Evolutionary conservation across 2,329 filamentous ascomycete genomes (phyloP).

Genomic region (Verticillium albo-atrum): DNA sequence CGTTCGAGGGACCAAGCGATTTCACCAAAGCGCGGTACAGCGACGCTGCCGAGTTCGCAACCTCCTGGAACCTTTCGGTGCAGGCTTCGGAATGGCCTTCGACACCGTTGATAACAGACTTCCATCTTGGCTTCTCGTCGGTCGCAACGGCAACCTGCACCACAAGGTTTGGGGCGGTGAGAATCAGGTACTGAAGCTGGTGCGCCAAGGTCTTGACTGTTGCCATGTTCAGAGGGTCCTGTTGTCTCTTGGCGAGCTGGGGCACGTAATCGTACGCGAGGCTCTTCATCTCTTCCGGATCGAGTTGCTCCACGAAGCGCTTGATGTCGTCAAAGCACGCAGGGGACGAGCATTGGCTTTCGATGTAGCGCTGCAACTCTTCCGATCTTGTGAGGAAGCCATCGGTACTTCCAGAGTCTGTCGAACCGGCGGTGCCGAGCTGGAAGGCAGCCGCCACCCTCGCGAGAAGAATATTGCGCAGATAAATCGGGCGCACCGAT

Average conservation of each 20-base stretch:
- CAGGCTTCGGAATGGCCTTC: constrained; percentile 2
- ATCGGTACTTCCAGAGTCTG: not conserved
- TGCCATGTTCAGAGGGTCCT: constrained; percentile 16
- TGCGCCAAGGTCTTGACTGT: constrained; percentile 28
- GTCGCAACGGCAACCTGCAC: constrained; percentile 13
- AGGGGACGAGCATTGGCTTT: constrained; percentile 27
- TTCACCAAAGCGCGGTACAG: constrained; percentile 7
- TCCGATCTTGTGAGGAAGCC: constrained; percentile 5
- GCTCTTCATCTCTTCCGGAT: constrained; percentile 31
- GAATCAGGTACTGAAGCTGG: constrained; percentile 40
- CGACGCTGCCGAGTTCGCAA: constrained; percentile 8
- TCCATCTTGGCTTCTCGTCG: constrained; percentile 10
- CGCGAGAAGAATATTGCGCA: constrained; percentile 32
- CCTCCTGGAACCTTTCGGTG: constrained; percentile 1
- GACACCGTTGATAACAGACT: constrained; percentile 5
- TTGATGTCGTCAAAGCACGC: constrained; percentile 45
- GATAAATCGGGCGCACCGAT: constrained; percentile 27
- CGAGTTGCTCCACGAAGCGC: constrained; percentile 36
- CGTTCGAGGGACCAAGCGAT: not conserved
- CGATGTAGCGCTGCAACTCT: constrained; percentile 30
- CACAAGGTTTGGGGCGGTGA: constrained; percentile 6
- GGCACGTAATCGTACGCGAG: constrained; percentile 32
- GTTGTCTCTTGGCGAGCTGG: constrained; percentile 21
- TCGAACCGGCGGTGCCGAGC: constrained; percentile 14
- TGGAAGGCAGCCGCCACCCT: constrained; percentile 31